Percentiles rank a stretch among this genome's conserved stretches.
These are phyloP conservation scores for Penicillium crystallinum DNA, from an alignment of 495 filamentous ascomycete species.

Conservation along the genomic window DNA sequence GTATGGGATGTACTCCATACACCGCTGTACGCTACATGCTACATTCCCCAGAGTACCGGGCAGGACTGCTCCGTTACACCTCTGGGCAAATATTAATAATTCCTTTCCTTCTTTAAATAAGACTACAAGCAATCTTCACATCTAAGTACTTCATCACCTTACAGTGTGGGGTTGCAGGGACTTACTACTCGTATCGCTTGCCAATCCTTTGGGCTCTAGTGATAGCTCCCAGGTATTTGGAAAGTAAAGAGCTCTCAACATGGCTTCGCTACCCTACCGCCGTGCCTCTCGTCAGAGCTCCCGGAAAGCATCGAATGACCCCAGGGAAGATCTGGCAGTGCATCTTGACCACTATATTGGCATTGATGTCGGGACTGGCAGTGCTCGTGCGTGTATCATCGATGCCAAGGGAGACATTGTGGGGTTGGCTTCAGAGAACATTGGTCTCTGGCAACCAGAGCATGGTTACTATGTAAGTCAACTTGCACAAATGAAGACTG, in stretches of 20 bases:
- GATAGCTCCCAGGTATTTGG: background rate
- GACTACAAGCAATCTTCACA: too few species aligned
- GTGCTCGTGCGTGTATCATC: constrained; percentile 91
- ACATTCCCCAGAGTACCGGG: too few species aligned
- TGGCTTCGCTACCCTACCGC: constrained; percentile 31
- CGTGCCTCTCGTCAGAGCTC: constrained; percentile 35
- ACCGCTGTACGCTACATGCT: too few species aligned
- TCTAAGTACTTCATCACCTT: too few species aligned
- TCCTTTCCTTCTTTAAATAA: too few species aligned
- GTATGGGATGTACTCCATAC: too few species aligned
- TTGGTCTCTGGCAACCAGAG: constrained; percentile 90
- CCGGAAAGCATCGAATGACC: constrained; percentile 51
- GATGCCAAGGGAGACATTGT: constrained; percentile 87
- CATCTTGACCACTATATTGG: constrained; percentile 73
- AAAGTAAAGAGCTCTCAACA: constrained; percentile 9
- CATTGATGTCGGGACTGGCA: constrained; percentile 94
- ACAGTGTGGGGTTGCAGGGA: too few species aligned
- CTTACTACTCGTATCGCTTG: too few species aligned
- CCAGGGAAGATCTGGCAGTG: constrained; percentile 50
- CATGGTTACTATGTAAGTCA: constrained; percentile 74
- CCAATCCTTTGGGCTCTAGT: too few species aligned
- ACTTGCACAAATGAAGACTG: background rate
- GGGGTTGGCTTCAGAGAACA: constrained; percentile 82
- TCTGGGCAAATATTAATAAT: too few species aligned
- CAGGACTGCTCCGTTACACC: too few species aligned